These are phyloP conservation scores for Kodamaea kakaduensis DNA, from an alignment of 805 yeast genomes.

Conservation along the genomic window DNA sequence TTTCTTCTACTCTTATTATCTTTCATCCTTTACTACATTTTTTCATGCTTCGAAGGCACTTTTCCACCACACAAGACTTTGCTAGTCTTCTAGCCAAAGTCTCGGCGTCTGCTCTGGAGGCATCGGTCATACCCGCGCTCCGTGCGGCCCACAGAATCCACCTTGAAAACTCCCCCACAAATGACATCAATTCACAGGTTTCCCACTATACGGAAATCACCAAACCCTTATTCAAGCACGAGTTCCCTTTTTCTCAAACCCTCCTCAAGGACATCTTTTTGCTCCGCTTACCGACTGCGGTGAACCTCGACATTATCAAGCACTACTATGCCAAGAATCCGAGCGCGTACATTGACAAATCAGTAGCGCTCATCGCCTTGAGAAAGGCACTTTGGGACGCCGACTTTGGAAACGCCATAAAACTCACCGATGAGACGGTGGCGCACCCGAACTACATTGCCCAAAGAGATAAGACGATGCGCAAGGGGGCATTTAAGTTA, in stretches of 20 bases:
- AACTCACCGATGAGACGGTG: constrained; percentile 56
- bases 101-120: constrained; percentile 2
- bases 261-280: constrained; percentile 28
- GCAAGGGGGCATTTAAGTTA: constrained; percentile 28
- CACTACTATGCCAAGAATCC: constrained; percentile 18
- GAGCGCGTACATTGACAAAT: constrained; percentile 26
- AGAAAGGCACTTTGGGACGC: constrained; percentile 56
- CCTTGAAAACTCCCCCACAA: constrained; percentile 13
- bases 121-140: constrained; percentile 18
- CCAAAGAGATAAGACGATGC: constrained; percentile 26
- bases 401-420: constrained; percentile 53
- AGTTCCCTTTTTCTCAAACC: constrained; percentile 19
- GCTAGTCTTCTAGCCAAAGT: constrained; percentile 10
- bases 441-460: constrained; percentile 51
- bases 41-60: constrained; percentile 3
- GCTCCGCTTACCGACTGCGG: constrained; percentile 29
- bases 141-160: constrained; percentile 22
- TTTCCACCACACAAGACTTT: constrained; percentile 13
- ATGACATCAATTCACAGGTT: constrained; percentile 16
- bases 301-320: constrained; percentile 22
- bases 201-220: constrained; percentile 13
- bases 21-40: constrained; percentile 1
- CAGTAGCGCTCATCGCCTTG: constrained; percentile 58
- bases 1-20: background rate
- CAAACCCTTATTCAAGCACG: constrained; percentile 18